phyloP scores from a whole-genome alignment of 352 stramenopile species.

The Halophytophthora polymorphica region DNA sequence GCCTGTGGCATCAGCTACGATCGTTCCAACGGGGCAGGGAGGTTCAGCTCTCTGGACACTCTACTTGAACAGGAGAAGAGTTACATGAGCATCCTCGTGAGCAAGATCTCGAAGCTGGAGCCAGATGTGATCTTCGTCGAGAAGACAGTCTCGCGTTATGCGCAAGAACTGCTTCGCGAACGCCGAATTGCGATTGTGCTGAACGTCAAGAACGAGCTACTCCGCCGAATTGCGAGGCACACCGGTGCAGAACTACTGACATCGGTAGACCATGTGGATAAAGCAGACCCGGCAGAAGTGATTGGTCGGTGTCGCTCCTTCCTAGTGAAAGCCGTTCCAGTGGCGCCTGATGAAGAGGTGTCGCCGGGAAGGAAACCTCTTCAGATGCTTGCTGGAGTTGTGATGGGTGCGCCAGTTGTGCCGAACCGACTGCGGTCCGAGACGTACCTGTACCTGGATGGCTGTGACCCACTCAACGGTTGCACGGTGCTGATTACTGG shows the following conservation, averaged over 20 bases:
- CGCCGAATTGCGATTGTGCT: constrained; percentile 91
- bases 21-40: constrained; percentile 73
- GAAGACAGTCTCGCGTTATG: constrained; percentile 83
- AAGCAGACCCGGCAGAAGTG: constrained; percentile 41
- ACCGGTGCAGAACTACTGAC: constrained; percentile 91
- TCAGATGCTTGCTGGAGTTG: constrained; percentile 24
- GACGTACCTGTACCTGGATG: constrained; percentile 94
- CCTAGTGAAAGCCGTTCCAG: constrained; percentile 54
- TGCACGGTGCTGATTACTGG: constrained; percentile 94
- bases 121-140: constrained; percentile 96
- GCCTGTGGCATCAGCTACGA: constrained; percentile 96
- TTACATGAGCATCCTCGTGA: constrained; percentile 96
- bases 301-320: constrained; percentile 72
- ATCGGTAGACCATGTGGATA: constrained; percentile 92
- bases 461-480: constrained; percentile 92
- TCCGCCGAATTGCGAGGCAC: constrained; percentile 92
- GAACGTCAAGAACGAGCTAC: constrained; percentile 91
- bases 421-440: constrained; percentile 47
- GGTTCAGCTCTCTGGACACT: constrained; percentile 93
- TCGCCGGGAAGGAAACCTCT: constrained; percentile 25
- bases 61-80: constrained; percentile 95
- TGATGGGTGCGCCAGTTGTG: constrained; percentile 19
- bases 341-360: constrained; percentile 35
- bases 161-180: constrained; percentile 91
- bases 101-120: constrained; percentile 94